A percentile compares a stretch with the other conserved stretches of the same genome.
Evolutionary conservation across 192 early-diverging fungal genomes (phyloP).

Genomic region (Coemansia sp.): DNA sequence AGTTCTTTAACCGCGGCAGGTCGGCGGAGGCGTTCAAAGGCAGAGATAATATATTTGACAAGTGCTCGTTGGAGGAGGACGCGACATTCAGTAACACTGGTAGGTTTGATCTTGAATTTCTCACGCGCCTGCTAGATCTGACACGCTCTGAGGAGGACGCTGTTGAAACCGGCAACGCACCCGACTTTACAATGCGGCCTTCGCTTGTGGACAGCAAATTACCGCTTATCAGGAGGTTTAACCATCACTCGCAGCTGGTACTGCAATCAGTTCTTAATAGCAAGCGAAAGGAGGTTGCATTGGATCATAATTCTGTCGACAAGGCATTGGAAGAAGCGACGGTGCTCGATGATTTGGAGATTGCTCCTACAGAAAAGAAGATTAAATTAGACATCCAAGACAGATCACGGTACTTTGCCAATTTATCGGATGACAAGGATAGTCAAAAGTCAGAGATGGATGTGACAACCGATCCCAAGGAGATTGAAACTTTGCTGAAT

Average conservation of each 20-base stretch:
- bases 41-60: slow-evolving; percentile 75
- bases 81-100: slow-evolving; percentile 50
- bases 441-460: not conserved
- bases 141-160: slow-evolving; percentile 80
- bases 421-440: slow-evolving; percentile 44
- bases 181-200: slow-evolving; percentile 81
- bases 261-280: slow-evolving; percentile 54
- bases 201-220: slow-evolving; percentile 61
- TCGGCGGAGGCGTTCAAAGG: slow-evolving; percentile 50
- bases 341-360: slow-evolving; percentile 67
- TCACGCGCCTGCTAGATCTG: slow-evolving; percentile 75
- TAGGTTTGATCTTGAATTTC: slow-evolving; percentile 56
- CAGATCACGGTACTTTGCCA: slow-evolving; percentile 73
- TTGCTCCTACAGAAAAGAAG: slow-evolving; percentile 46
- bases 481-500: slow-evolving; percentile 13
- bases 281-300: slow-evolving; percentile 21
- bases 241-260: slow-evolving; percentile 83
- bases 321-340: slow-evolving; percentile 60
- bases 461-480: not conserved
- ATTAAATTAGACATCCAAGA: slow-evolving; percentile 74
- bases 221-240: slow-evolving; percentile 82
- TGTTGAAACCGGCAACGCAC: slow-evolving; percentile 70
- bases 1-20: slow-evolving; percentile 82
- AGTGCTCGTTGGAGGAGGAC: slow-evolving; percentile 76
- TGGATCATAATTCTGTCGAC: slow-evolving; percentile 17